Evolutionary conservation across 1,139 yeast genomes (phyloP), one percentile per base, ranked within the genome.

Genomic region (Kodamaea anthophila): DNA sequence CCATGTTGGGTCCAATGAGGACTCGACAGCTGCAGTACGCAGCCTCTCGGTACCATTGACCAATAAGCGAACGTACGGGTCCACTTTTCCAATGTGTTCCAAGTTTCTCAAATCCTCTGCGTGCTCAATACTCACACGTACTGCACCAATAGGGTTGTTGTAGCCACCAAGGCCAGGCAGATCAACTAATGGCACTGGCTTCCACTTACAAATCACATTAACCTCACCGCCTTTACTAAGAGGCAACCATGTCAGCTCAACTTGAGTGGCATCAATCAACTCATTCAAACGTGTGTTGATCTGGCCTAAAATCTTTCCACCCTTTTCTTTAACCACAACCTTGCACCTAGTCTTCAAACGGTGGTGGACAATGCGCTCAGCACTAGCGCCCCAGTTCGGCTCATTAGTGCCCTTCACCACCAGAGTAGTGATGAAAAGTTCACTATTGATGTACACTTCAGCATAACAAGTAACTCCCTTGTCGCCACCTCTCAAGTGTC

Each of bases 131-230:
- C 77, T 72, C 32, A 91, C 67, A 49, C 97, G 77, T 9, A 88
- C 68, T 22, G 82, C 93, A 49, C 98, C 98, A 51, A 88, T 80
- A 31, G 98, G 98, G 37, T 88, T 88, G 16, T 86, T 75, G 59
- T 86, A 88, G 28, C 87, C 88, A 44, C 82, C 77, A 14, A 83
- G 61, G 42, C 86, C 87, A 31, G 76, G 62, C 9, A 78, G 74
- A 25, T 73, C 67, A 38, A 70, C 73, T 46, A 88, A 60, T 21
- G 72, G 77, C 24, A 88, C 94, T 4, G 97, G 93, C 53, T 82
- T 86, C 96, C 96, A 91, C 33, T 65, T 60, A 18, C 93, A 76
- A 11, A 70, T 58, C 32, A 91, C 53, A 41, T 78, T 71, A 31
- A 86, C 65, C 44, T 81, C 86, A 36, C 96, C 96, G 41, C 84